Evolutionary conservation across 1,139 yeast genomes (phyloP).

Genomic region (Yamadazyma buinensis): DNA sequence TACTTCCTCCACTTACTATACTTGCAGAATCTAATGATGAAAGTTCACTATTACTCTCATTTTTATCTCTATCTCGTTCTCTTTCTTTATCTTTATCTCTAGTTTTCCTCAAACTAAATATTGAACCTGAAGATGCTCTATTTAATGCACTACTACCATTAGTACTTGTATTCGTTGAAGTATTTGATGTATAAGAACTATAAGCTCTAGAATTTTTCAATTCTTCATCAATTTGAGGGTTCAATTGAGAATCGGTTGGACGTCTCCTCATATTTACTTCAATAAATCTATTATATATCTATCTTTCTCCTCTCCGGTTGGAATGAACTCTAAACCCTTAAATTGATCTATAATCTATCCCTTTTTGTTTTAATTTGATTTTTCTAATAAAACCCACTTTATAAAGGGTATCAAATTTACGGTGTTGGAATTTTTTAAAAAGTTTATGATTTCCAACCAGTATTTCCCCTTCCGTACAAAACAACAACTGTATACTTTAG

Average conservation of each 20-base stretch:
- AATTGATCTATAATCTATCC: too few species aligned
- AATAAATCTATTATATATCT: too few species aligned
- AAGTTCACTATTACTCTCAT: constrained; percentile 29
- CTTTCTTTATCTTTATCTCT: constrained; percentile 18
- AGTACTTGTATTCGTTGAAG: constrained; percentile 6
- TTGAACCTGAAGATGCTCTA: constrained; percentile 36
- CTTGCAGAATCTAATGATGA: constrained; percentile 36
- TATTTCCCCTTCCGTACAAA: too few species aligned
- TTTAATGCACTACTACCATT: constrained; percentile 7
- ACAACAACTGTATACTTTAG: too few species aligned
- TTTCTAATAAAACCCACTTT: too few species aligned
- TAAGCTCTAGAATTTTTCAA: constrained; percentile 33
- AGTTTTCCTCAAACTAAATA: constrained; percentile 35
- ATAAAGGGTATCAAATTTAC: too few species aligned
- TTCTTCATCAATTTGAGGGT: constrained; percentile 29
- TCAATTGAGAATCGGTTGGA: constrained; percentile 19
- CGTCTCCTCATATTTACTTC: constrained; percentile 23
- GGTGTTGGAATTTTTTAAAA: too few species aligned
- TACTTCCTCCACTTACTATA: constrained; percentile 24
- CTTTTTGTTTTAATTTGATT: too few species aligned
- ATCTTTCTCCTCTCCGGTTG: too few species aligned
- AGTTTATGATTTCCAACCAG: too few species aligned
- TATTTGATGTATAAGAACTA: constrained; percentile 11
- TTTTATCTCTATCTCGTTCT: constrained; percentile 12
- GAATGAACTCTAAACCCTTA: too few species aligned